Conservation (phyloP, 805 yeast genomes). For the Wickerhamomyces hampshirensis region DNA sequence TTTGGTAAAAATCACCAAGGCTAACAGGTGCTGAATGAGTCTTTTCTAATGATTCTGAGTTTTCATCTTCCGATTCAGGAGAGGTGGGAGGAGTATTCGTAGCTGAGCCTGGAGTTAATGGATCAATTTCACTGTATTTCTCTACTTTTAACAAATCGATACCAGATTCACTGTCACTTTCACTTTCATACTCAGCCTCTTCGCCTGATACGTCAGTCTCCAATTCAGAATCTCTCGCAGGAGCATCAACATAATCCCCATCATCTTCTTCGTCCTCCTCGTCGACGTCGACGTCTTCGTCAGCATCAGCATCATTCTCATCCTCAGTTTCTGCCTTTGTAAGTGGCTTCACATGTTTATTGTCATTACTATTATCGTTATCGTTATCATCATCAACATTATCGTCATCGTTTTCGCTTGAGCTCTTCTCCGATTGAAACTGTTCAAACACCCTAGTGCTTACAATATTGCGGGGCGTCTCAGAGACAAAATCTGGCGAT, state of each 20-base stretch:
- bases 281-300: conserved; percentile 25
- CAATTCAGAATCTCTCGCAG: conserved; percentile 15
- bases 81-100: conserved; percentile 27
- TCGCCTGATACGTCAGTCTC: conserved; percentile 14
- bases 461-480: conserved; percentile 17
- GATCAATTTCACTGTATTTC: conserved; percentile 18
- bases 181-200: conserved; percentile 13
- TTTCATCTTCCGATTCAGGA: conserved; percentile 30
- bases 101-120: not conserved
- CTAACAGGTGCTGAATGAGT: conserved; percentile 33
- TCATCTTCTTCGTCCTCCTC: conserved; percentile 10
- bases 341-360: conserved; percentile 25
- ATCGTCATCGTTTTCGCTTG: conserved; percentile 24
- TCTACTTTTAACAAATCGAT: conserved; percentile 19
- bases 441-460: conserved; percentile 21
- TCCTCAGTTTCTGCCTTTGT: conserved; percentile 22
- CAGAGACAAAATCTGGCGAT: conserved; percentile 4
- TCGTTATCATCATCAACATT: conserved; percentile 35
- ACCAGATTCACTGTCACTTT: conserved; percentile 4
- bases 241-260: conserved; percentile 8
- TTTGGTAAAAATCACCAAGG: conserved; percentile 49
- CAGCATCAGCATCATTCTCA: conserved; percentile 18
- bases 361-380: conserved; percentile 23
- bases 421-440: conserved; percentile 9
- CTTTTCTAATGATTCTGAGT: conserved; percentile 27